Evolutionary conservation across 2,329 filamentous ascomycete genomes (phyloP), one percentile per base, ranked within the genome.

Genomic region (Pseudopyrenochaeta lycopersici): DNA sequence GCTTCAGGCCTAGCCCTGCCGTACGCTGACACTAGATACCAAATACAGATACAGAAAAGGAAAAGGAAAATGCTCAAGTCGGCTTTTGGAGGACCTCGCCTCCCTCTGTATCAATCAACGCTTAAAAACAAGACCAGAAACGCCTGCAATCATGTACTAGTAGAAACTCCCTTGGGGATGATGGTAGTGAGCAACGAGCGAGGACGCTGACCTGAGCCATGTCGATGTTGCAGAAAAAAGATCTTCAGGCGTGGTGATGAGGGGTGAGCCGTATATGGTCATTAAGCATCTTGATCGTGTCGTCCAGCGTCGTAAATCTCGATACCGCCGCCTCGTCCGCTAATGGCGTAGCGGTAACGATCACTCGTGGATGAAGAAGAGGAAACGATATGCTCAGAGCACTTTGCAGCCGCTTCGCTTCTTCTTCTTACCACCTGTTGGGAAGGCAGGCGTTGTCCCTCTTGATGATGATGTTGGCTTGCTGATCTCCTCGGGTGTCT

Each of bases 221-320:
- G 42, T 30, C 32, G 32, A 21, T 14, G n/a, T 20, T 46, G 46
- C 23, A 51, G 55, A 47, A 62, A 46, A 57, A 57, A 67, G 60
- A 54, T 62, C 57, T 49, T 64, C 57, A 62, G 54, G 63, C 56
- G 63, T 65, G 48, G 62, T 58, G 62, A 64, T 70, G 62, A 65
- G 70, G 23, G 58, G 54, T 53, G 55, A 57, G 53, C 49, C 49
- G 53, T 58, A 46, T 48, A 65, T 68, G 66, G 67, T 72, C 68
- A 70, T 74, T 69, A 74, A 71, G 67, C 70, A 72, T 75, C 67
- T 72, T 68, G 71, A 73, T 74, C 68, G 71, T 72, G 65, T 71
- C 71, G 70, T 73, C 73, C 71, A 73, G 73, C 72, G 70, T 74
- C 70, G 69, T 74, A 62, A 67, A 68, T 73, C 67, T 70, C 63